Evolutionary conservation across 768 basidiomycete species (phyloP).

Genomic region (Sporobolomyces pararoseus): DNA sequence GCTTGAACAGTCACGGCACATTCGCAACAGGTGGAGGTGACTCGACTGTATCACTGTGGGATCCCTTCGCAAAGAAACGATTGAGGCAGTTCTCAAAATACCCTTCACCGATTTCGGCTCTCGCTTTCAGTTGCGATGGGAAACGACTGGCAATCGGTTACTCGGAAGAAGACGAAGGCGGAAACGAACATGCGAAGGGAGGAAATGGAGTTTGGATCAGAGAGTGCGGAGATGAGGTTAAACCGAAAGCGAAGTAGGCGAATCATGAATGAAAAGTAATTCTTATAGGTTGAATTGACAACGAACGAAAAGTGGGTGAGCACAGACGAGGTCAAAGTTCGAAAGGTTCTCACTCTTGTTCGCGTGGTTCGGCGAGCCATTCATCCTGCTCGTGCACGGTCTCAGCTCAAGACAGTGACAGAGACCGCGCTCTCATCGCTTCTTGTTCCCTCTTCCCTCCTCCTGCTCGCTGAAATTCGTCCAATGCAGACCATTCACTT

Average conservation of each 20-base stretch:
- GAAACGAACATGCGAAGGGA: background rate
- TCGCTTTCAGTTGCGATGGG: slow-evolving; percentile 54
- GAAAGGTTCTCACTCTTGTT: too few relatives aligned
- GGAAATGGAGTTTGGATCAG: slow-evolving; percentile 36
- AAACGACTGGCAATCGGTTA: slow-evolving; percentile 50
- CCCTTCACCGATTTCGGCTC: slow-evolving; percentile 54
- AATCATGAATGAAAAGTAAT: too few relatives aligned
- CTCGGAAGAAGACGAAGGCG: slow-evolving; percentile 36
- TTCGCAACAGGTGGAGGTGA: slow-evolving; percentile 96
- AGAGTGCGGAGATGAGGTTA: slow-evolving; percentile 35
- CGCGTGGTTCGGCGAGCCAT: too few relatives aligned
- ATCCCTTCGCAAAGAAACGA: slow-evolving; percentile 92
- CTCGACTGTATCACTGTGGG: slow-evolving; percentile 91
- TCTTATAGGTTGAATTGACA: too few relatives aligned
- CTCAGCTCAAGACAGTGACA: too few relatives aligned
- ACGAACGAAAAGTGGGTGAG: too few relatives aligned
- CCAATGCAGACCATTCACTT: too few relatives aligned
- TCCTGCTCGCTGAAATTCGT: too few relatives aligned
- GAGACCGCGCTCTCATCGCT: too few relatives aligned
- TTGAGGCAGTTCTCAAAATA: slow-evolving; percentile 84
- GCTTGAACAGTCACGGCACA: slow-evolving; percentile 67
- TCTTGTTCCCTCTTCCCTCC: too few relatives aligned
- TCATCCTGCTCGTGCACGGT: too few relatives aligned
- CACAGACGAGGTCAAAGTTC: too few relatives aligned
- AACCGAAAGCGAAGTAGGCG: slow-evolving; percentile 35